Base-by-base conservation (phyloP, 140 eudicot genomes). In the Anethum foeniculum region DNA sequence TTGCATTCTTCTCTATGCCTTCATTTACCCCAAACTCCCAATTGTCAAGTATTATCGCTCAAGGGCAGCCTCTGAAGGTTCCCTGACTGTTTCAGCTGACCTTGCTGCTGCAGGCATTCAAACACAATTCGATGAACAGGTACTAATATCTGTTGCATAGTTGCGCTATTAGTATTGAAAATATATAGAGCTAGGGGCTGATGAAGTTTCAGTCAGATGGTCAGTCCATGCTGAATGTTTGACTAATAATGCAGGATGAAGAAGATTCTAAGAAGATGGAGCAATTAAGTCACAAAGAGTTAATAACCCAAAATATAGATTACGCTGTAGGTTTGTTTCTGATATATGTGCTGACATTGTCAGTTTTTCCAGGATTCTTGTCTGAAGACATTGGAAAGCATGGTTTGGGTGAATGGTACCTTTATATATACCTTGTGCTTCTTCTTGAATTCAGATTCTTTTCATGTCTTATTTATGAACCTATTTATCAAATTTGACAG, bases 61-160 rank as follows among this genome's bases (percentile, higher is more conserved):
- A 51, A 91, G 88, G 78, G 96, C 93, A 36, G 91, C 92, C 38
- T 82, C 86, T 7, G 92, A 91, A 80, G 96, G 96, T 7, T 87
- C 90, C 44, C 83, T 82, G 79, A 91, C 96, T 28, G 93, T 91
- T 44, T 44, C 89, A 43, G 85, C 89, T 52, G 91, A 89, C 75
- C 90, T 89, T 77, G 91, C 82, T 67, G 93, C 90, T 44, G 93
- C 68, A 16, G 90, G 90, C 79, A 81, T 89, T 76, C 56, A 79
- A 52, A 47, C 84, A 1, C 58, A 60, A 43, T 71, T 48, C 16
- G 44, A 16, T 13, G 76, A 80, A 72, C 49, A 27, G 41, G 83
- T 82, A 76, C 25, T 14, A 4, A 27, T 27, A 8, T 36, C 12
- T 25, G 41, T 54, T 74, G 32, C 5, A 1, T 36, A 23, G 14